Percentiles rank a stretch among this genome's conserved stretches.
Conservation (phyloP, 2,329 filamentous ascomycete genomes). For the Hymenoscyphus repandus region DNA sequence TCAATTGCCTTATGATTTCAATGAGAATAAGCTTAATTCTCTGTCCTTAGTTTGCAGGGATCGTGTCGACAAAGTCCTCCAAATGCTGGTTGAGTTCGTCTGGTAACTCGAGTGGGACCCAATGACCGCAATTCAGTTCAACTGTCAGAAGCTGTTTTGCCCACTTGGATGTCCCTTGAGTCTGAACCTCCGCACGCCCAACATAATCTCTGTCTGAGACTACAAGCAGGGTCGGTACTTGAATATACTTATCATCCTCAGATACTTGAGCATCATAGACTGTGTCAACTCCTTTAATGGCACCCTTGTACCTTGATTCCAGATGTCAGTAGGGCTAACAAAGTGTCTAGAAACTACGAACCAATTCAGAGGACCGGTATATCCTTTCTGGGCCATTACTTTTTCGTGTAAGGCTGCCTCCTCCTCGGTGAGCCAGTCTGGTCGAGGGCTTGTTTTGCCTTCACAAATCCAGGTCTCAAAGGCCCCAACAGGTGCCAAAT, state of each 20-base stretch:
- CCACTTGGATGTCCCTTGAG: neutral
- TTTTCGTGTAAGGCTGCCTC: neutral
- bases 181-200: neutral
- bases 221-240: neutral
- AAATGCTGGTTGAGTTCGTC: neutral
- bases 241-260: neutral
- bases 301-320: neutral
- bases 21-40: too few relatives aligned
- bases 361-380: slow-evolving; percentile 1
- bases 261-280: neutral
- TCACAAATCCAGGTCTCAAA: neutral
- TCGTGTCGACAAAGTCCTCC: neutral
- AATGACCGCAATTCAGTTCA: slow-evolving; percentile 1
- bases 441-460: neutral
- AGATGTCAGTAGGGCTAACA: neutral
- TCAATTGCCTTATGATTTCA: too few relatives aligned
- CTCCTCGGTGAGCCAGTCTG: neutral
- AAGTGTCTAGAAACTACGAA: neutral
- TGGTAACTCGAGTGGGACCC: neutral
- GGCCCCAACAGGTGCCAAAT: slow-evolving; percentile 1
- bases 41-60: too few relatives aligned
- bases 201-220: slow-evolving; percentile 1
- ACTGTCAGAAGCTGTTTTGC: neutral
- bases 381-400: neutral
- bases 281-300: neutral